Base-by-base conservation (phyloP, 768 basidiomycete genomes). In the Mycena filopes region DNA sequence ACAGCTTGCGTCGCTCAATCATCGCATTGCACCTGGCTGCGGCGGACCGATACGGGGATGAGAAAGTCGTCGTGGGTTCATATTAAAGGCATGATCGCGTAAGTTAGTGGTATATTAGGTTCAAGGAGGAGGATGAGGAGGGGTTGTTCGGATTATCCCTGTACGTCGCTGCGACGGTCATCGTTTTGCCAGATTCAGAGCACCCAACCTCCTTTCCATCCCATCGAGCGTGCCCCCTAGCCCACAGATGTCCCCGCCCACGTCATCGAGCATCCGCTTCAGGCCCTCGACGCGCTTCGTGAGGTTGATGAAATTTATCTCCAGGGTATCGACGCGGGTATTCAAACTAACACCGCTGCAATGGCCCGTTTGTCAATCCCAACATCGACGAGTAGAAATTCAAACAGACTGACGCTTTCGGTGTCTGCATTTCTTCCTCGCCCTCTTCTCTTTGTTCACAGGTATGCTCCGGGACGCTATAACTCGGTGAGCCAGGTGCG, bases 1-100 rank as follows among this genome's bases (percentile, higher is more conserved):
- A 38, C 56, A 81, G 81, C 42, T 67, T 80, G 38, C 76, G 79
- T 8, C 76, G 73, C 2, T 76, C 78, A 4, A 77, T 82, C 31
- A 72, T 79, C 48, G 74, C 78, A 0, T 60, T 81, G 33, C 80
- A 81, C 51, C 65, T 74, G 3, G 74, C 75, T 0, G 80, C 77
- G 18, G 72, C 73, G 2, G 71, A 75, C 33, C 66, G 56, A 26
- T 66, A 63, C 21, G 38, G 33, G 15, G 59, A 70, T 40, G 64
- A 63, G 51, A 69, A 69, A 25, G 25, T 21, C 10, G 41, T n/a
- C 10, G 41, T n/a, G 18, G 49, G 23, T 33, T 61, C 23, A 60
- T 4, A 12, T 51, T 36, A 12, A 11, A 6, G 13, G 13, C 6
- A 18, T 41, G 9, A 16, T 23, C 16, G 28, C 23, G 20, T 50